Base-by-base conservation (phyloP, 1,139 yeast genomes). In the Saccharomyces hybrid region DNA sequence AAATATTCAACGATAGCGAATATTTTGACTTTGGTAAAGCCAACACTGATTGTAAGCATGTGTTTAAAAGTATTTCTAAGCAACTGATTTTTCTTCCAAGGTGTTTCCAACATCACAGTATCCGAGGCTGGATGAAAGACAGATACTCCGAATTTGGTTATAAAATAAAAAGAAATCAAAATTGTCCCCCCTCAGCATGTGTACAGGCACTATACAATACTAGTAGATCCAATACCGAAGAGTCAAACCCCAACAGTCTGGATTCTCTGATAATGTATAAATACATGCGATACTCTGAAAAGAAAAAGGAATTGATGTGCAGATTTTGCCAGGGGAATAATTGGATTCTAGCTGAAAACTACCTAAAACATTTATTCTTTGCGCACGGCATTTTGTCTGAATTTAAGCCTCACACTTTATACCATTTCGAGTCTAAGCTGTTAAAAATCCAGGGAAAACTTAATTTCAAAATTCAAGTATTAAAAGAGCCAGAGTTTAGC, bases 381-480 rank as follows among this genome's bases (percentile, higher is more conserved):
- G 62, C 63, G 1, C 65, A 62, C 48, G 65, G 65, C 1, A 56
- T 62, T 8, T 52, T 58, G 41, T 56, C 64, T 8, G 44, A 50
- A 46, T 26, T 53, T 4, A 51, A 34, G 14, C 49, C 53, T 5
- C 44, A 38, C 44, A 38, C 44, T 3, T 11, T 38, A 20, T 16
- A 16, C 25, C 44, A 38, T 16, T 38, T 38, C 20, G 44, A 38
- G 26, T 38, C 44, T 11, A 38, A 38, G 11, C 25, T 38, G 13
- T 23, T 46, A 3, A 46, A 26, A 46, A 46, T 26, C 14, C 16
- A 46, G 23, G 48, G 13, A 13, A 46, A 46, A 6, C n/a, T 26
- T 14, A 46, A 46, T 46, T 26, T 14, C 7, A 46, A 38, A 5
- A 6, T 38, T 16, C 44, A 38, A 38, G 44, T 38, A 5, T 38